These are phyloP conservation scores for Tuber borchii DNA, from an alignment of 495 filamentous ascomycete species.

Conservation along the genomic window DNA sequence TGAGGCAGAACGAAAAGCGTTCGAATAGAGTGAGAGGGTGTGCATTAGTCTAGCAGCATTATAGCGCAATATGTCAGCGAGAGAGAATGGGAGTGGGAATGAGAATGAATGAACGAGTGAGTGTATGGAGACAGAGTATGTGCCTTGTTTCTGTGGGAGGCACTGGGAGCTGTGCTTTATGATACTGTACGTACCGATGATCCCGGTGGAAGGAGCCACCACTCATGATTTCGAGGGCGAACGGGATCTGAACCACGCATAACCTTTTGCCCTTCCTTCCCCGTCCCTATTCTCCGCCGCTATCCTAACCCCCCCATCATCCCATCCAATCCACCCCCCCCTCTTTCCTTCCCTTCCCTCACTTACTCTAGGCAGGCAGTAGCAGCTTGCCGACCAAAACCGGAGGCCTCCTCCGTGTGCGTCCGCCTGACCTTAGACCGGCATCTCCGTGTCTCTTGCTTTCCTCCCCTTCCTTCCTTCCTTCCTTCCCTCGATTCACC, in stretches of 20 bases:
- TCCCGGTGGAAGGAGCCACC: not conserved
- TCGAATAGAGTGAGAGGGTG: not conserved
- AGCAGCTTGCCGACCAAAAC: conserved; percentile 39
- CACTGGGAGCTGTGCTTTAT: not conserved
- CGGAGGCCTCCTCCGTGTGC: conserved; percentile 36
- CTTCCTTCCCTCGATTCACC: conserved; percentile 9
- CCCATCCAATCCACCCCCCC: not conserved
- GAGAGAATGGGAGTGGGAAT: not conserved
- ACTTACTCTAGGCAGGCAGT: conserved; percentile 6
- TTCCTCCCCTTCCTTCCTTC: conserved; percentile 10
- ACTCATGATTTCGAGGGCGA: not conserved
- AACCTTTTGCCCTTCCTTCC: conserved; percentile 11
- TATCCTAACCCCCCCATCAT: not conserved
- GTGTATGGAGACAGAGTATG: not conserved
- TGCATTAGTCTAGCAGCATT: not conserved
- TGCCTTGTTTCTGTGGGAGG: not conserved
- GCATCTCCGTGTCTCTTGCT: conserved; percentile 28
- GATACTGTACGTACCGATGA: conserved; percentile 4
- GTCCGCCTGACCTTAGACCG: conserved; percentile 38
- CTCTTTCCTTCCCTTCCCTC: conserved; percentile 10
- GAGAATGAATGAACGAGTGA: not conserved
- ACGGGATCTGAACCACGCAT: conserved; percentile 16
- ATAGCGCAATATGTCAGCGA: not conserved
- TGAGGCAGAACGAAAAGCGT: not conserved
- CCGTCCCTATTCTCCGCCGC: conserved; percentile 16